These are phyloP conservation scores for Coniferiporia weirii DNA, from an alignment of 1,284 basidiomycete species.

Conservation along the genomic window DNA sequence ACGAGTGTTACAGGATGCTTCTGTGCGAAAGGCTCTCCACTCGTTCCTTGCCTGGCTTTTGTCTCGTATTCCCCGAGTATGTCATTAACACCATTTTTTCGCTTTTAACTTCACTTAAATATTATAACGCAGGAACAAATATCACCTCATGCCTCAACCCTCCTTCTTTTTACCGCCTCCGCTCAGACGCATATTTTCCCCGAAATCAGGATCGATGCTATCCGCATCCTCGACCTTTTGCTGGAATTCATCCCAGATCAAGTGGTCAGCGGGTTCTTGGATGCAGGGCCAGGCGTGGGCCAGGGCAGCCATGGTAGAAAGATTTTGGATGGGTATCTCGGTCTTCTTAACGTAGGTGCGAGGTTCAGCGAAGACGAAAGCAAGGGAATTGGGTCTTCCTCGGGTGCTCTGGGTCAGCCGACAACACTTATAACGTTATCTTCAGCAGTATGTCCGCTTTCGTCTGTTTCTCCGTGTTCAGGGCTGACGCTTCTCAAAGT, in stretches of 20 bases:
- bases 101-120: constrained; percentile 8
- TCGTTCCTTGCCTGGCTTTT: constrained; percentile 71
- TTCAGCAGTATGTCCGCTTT: constrained; percentile 42
- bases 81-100: constrained; percentile 19
- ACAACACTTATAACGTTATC: constrained; percentile 65
- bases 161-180: constrained; percentile 84
- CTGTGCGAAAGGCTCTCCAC: constrained; percentile 57
- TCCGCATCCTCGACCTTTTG: constrained; percentile 77
- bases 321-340: constrained; percentile 70
- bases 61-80: constrained; percentile 55
- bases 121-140: constrained; percentile 50
- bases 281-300: constrained; percentile 45
- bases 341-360: constrained; percentile 62
- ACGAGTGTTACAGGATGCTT: constrained; percentile 44
- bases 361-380: constrained; percentile 49
- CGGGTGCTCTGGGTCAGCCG: constrained; percentile 43
- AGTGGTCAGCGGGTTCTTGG: constrained; percentile 49
- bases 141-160: constrained; percentile 62
- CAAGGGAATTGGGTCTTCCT: constrained; percentile 17
- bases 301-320: constrained; percentile 45
- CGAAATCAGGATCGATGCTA: constrained; percentile 87
- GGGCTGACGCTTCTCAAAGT: constrained; percentile 34
- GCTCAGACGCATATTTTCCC: constrained; percentile 95
- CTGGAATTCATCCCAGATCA: constrained; percentile 67
- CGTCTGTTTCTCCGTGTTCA: background rate